These are phyloP conservation scores for Wallacemonas sp. DNA, from an alignment of 208 protist species.

Conservation along the genomic window DNA sequence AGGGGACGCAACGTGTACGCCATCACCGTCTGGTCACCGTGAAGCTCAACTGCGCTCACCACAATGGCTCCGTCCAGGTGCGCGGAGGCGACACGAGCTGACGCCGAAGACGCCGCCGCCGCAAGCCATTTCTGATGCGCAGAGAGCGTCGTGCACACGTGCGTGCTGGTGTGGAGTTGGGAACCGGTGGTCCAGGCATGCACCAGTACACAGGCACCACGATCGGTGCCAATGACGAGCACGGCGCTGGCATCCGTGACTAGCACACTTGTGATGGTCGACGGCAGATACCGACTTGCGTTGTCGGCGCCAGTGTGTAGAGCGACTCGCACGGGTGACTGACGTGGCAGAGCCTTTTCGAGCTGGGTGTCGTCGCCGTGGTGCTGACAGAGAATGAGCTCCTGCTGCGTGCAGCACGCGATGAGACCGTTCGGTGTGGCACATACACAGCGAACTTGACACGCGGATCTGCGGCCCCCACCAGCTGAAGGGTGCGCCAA, in stretches of 20 bases:
- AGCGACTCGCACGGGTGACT: no score
- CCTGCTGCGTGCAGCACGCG: neutral
- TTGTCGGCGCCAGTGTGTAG: no score
- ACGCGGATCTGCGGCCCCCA: neutral
- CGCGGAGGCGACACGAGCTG: neutral
- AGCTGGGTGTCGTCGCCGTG: neutral
- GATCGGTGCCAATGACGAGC: slow-evolving; percentile 1
- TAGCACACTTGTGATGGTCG: neutral
- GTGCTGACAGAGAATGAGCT: neutral
- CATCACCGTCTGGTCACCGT: neutral
- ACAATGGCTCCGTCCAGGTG: slow-evolving; percentile 1
- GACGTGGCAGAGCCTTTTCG: no score
- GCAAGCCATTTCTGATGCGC: slow-evolving; percentile 4
- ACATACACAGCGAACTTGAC: neutral
- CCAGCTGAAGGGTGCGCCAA: no score
- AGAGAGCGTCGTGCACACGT: neutral
- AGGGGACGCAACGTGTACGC: neutral
- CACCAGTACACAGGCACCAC: neutral
- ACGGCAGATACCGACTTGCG: neutral
- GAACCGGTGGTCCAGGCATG: no score
- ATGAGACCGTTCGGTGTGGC: neutral
- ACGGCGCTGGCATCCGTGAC: neutral
- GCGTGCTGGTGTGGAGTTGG: no score
- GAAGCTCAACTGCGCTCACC: neutral
- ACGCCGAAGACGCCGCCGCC: neutral